Evolutionary conservation across 257 asterid genomes (phyloP).

Genomic region (Solanum clarkiae): DNA sequence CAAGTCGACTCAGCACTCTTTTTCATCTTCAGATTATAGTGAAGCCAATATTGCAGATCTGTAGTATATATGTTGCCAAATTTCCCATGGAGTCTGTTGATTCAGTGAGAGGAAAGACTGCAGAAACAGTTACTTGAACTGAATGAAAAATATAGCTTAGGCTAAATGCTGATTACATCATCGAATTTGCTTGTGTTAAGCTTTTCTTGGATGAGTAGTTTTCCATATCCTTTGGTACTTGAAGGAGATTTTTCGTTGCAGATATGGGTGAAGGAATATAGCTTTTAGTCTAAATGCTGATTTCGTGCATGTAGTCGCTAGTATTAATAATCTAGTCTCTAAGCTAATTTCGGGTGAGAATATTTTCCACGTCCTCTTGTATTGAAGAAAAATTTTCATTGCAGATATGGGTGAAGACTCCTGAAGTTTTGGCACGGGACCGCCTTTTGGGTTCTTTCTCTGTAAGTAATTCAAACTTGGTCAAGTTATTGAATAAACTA

Average conservation of each 20-base stretch:
- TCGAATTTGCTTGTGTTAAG: background rate
- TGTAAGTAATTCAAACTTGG: conserved; percentile 27
- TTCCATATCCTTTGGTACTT: background rate
- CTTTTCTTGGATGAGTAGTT: background rate
- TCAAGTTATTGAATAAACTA: background rate
- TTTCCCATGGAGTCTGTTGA: background rate
- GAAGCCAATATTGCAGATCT: background rate
- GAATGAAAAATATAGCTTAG: background rate
- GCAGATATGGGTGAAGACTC: conserved; percentile 94
- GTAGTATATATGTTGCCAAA: background rate
- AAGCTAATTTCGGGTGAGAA: background rate
- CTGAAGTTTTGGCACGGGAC: conserved; percentile 91
- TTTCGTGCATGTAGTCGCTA: background rate
- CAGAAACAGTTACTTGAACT: background rate
- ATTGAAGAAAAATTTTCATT: background rate
- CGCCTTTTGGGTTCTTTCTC: conserved; percentile 84
- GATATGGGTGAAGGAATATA: conserved; percentile 38
- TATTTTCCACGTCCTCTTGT: background rate
- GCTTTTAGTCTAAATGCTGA: background rate
- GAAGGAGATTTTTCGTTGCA: conserved; percentile 11
- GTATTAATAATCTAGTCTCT: background rate
- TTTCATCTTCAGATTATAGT: background rate
- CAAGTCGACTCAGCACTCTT: too few species aligned
- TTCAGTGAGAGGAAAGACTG: background rate
- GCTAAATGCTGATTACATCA: background rate